A percentile compares a stretch with the other conserved stretches of the same genome.
Conservation (phyloP, 2,329 filamentous ascomycete species). For the Calonectria multiphialidica region DNA sequence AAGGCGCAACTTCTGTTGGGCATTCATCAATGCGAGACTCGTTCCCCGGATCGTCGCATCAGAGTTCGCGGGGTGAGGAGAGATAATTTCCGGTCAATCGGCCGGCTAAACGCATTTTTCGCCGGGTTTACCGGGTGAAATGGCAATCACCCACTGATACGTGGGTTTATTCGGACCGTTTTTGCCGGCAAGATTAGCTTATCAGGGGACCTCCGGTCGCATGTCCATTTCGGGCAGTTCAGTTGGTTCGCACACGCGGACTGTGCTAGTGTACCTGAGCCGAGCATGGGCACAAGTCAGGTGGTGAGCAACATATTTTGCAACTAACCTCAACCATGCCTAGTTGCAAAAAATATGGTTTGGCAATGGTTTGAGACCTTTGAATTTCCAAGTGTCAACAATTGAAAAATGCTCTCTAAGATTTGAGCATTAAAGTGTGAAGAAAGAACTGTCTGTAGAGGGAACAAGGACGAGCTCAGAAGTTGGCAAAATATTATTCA, state of each 20-base stretch:
- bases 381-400: background rate
- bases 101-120: background rate
- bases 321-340: background rate
- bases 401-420: background rate
- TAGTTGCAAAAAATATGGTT: background rate
- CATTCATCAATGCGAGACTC: background rate
- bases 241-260: background rate
- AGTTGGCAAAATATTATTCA: background rate
- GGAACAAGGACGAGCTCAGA: background rate
- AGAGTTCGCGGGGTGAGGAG: slow-evolving; percentile 3
- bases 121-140: background rate
- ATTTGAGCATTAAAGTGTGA: background rate
- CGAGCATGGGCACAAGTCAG: background rate
- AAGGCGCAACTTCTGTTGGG: background rate
- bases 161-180: slow-evolving; percentile 7
- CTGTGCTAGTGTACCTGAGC: background rate
- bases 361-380: background rate
- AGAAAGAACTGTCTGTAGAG: background rate
- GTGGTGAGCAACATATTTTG: background rate
- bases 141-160: background rate
- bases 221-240: background rate
- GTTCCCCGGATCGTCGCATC: slow-evolving; percentile 4
- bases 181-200: background rate
- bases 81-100: background rate
- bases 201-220: background rate